Conservation (phyloP, 352 stramenopile genomes). For the Phytophthora sp. region DNA sequence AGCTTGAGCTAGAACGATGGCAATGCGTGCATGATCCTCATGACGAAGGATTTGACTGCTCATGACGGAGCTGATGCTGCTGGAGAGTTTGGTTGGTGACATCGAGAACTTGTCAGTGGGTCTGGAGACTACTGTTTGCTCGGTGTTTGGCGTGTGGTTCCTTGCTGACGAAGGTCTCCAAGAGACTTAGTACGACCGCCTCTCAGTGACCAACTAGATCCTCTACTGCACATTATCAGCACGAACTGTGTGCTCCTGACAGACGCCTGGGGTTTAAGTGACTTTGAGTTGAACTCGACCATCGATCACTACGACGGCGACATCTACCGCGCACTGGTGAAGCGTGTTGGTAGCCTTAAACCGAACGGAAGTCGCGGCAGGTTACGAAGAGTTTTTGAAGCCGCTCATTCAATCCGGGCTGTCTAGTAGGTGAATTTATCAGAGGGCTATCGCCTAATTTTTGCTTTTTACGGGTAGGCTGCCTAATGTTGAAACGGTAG, state of each 20-base stretch:
- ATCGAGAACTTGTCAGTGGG: constrained; percentile 17
- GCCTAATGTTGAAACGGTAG: too few relatives aligned
- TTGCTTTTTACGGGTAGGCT: too few relatives aligned
- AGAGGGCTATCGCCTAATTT: too few relatives aligned
- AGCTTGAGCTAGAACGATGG: constrained; percentile 43
- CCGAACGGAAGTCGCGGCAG: constrained; percentile 35
- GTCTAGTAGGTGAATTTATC: too few relatives aligned
- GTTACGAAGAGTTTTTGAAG: constrained; percentile 43
- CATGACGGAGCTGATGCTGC: constrained; percentile 50
- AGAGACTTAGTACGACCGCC: constrained; percentile 54
- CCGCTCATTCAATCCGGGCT: constrained; percentile 22
- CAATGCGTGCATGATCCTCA: constrained; percentile 51
- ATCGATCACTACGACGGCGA: constrained; percentile 53
- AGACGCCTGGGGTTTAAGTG: constrained; percentile 40
- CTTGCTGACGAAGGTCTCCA: constrained; percentile 38
- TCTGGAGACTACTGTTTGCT: constrained; percentile 30
- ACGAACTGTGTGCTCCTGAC: constrained; percentile 55
- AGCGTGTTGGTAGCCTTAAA: constrained; percentile 47
- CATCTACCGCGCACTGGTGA: constrained; percentile 50
- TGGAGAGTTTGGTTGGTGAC: constrained; percentile 32
- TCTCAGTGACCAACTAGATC: constrained; percentile 39
- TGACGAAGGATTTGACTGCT: constrained; percentile 41
- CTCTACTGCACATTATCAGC: constrained; percentile 36
- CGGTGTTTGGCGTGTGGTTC: constrained; percentile 39
- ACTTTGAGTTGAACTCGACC: constrained; percentile 64